A percentile compares a stretch with the other conserved stretches of the same genome.
phyloP scores from a whole-genome alignment of 345 rosid genomes.

The Noccaea caerulescens region DNA sequence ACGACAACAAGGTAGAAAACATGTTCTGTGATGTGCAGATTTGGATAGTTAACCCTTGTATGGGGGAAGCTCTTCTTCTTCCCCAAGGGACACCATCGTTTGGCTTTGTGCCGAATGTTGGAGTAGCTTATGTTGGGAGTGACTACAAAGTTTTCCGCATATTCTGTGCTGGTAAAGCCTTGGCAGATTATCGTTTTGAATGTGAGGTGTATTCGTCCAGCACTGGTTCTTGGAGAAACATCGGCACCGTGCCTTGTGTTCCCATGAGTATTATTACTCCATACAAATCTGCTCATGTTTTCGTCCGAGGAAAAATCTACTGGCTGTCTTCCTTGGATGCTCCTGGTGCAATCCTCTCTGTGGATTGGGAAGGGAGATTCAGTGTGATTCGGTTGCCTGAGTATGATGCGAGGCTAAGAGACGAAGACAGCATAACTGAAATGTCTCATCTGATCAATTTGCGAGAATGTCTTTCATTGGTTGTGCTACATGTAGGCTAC shows the following conservation, averaged over 20 bases:
- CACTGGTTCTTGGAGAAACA: conserved; percentile 42
- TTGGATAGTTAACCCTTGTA: conserved; percentile 45
- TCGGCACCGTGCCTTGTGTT: conserved; percentile 40
- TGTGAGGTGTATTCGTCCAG: conserved; percentile 50
- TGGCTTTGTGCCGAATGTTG: conserved; percentile 23
- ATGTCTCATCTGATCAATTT: neutral
- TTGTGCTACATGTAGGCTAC: conserved; percentile 11
- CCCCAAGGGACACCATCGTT: conserved; percentile 42
- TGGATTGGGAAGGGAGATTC: conserved; percentile 27
- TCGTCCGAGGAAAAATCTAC: conserved; percentile 36
- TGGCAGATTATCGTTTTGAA: neutral
- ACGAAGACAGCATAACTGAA: neutral
- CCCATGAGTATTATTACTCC: conserved; percentile 29
- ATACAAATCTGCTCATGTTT: conserved; percentile 28
- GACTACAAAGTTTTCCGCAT: conserved; percentile 45
- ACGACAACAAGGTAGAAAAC: neutral
- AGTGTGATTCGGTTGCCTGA: conserved; percentile 5
- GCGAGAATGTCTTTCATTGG: conserved; percentile 30
- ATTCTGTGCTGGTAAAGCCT: conserved; percentile 7
- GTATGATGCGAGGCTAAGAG: too few relatives aligned
- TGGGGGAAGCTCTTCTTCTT: conserved; percentile 38
- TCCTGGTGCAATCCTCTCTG: conserved; percentile 15
- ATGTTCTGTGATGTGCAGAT: conserved; percentile 39
- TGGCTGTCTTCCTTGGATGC: conserved; percentile 41
- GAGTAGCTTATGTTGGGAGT: conserved; percentile 43